Evolutionary conservation across 805 yeast genomes (phyloP).

Genomic region (Candida ortonii): DNA sequence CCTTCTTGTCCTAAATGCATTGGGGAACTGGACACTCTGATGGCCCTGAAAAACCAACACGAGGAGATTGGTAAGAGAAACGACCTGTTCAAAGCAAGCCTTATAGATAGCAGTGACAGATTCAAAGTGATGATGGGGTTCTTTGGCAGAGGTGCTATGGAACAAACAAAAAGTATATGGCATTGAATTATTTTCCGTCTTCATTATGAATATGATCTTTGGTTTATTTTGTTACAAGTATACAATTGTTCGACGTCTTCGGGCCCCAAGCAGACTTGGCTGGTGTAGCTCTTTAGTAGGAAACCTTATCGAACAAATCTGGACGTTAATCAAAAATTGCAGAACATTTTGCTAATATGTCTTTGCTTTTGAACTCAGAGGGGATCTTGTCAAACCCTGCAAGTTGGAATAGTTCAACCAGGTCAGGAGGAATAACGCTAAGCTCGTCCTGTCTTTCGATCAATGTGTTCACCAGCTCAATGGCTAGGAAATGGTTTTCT

Average conservation of each 20-base stretch:
- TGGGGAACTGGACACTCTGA: constrained; percentile 65
- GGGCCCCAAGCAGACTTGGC: too few species aligned
- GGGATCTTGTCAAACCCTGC: constrained; percentile 38
- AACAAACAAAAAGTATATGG: constrained; percentile 29
- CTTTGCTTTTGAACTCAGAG: constrained; percentile 35
- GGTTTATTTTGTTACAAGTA: too few species aligned
- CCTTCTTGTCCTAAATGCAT: constrained; percentile 69
- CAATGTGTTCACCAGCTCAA: constrained; percentile 82
- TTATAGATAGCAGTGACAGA: constrained; percentile 55
- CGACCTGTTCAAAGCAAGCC: constrained; percentile 58
- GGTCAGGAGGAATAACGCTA: constrained; percentile 68
- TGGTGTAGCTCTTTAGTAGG: too few species aligned
- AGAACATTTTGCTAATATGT: constrained; percentile 36
- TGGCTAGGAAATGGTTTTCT: constrained; percentile 80
- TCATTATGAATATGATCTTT: too few species aligned
- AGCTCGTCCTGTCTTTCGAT: constrained; percentile 80
- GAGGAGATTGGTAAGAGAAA: constrained; percentile 57
- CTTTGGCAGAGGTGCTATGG: constrained; percentile 86
- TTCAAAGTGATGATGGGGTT: constrained; percentile 77
- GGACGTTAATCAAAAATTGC: constrained; percentile 29
- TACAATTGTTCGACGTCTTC: too few species aligned
- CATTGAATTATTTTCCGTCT: too few species aligned
- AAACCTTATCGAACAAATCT: constrained; percentile 11
- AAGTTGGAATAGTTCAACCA: constrained; percentile 47
- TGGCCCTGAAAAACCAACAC: constrained; percentile 56